phyloP scores from a whole-genome alignment of 2,329 filamentous ascomycete genomes.

The Ascochyta koolunga region DNA sequence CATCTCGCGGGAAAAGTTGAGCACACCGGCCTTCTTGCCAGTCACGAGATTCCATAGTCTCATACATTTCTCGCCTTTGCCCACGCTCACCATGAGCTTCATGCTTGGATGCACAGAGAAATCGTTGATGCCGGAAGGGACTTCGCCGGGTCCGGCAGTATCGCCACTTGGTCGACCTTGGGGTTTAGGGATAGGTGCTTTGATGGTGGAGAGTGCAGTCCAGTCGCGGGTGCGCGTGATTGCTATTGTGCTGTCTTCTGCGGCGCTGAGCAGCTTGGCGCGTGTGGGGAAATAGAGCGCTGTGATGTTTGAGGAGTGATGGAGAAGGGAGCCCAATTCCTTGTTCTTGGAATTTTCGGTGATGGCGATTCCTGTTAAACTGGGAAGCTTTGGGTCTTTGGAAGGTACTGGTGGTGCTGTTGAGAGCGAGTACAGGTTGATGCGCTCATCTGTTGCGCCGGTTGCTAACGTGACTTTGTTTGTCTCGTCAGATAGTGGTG shows the following conservation, averaged over 20 bases:
- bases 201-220: conserved; percentile 85
- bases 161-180: conserved; percentile 85
- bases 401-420: conserved; percentile 60
- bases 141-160: conserved; percentile 79
- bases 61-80: conserved; percentile 89
- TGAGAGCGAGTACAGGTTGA: conserved; percentile 93
- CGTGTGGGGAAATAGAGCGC: conserved; percentile 81
- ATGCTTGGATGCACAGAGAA: conserved; percentile 95
- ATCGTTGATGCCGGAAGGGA: conserved; percentile 88
- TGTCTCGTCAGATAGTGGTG: conserved; percentile 68
- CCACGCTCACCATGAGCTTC: conserved; percentile 94
- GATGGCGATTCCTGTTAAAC: conserved; percentile 73
- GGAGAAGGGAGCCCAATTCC: conserved; percentile 83
- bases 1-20: conserved; percentile 80
- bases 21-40: conserved; percentile 89
- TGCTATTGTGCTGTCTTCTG: conserved; percentile 90
- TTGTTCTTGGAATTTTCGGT: conserved; percentile 86
- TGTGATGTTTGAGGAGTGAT: conserved; percentile 85
- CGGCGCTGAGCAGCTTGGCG: conserved; percentile 83
- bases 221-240: conserved; percentile 89
- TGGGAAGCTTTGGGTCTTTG: conserved; percentile 66
- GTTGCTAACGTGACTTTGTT: conserved; percentile 89
- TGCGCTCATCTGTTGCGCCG: conserved; percentile 89
- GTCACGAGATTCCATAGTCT: conserved; percentile 96
- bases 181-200: conserved; percentile 82